These are phyloP conservation scores for Breviolum minutum DNA, from an alignment of 73 alveolate genomes.

Conservation along the genomic window DNA sequence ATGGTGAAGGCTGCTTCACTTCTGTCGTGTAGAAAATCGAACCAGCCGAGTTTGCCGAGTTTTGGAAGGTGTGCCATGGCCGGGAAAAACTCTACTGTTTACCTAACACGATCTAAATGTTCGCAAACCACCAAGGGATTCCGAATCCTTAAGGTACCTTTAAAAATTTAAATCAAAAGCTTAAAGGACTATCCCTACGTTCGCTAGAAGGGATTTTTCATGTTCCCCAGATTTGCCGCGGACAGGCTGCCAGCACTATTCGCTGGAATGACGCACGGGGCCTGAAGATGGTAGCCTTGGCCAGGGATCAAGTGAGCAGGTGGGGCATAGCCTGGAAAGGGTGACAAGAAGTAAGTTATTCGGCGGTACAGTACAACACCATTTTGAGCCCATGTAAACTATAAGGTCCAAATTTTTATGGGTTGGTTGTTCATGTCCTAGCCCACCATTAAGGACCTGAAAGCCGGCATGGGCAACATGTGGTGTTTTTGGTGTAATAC, in stretches of 20 bases:
- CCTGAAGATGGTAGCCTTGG: slow-evolving; percentile 44
- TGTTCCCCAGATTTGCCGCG: background rate
- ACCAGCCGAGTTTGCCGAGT: no score
- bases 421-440: background rate
- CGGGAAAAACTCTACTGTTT: background rate
- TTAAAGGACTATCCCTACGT: background rate
- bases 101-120: background rate
- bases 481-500: no score
- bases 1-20: slow-evolving; percentile 38
- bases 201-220: background rate
- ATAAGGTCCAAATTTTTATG: background rate
- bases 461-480: no score
- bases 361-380: background rate
- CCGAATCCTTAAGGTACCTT: background rate
- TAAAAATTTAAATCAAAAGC: background rate
- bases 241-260: slow-evolving; percentile 79
- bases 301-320: slow-evolving; percentile 14
- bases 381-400: background rate
- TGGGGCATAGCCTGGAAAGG: background rate
- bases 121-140: no score
- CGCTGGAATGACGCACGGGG: slow-evolving; percentile 40
- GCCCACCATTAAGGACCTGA: background rate
- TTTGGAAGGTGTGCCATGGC: background rate
- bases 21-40: no score
- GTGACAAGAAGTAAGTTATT: background rate